A percentile compares a stretch with the other conserved stretches of the same genome.
These are phyloP conservation scores for Hypoxylon sp. DNA, from an alignment of 2,329 filamentous ascomycete species.

Conservation along the genomic window DNA sequence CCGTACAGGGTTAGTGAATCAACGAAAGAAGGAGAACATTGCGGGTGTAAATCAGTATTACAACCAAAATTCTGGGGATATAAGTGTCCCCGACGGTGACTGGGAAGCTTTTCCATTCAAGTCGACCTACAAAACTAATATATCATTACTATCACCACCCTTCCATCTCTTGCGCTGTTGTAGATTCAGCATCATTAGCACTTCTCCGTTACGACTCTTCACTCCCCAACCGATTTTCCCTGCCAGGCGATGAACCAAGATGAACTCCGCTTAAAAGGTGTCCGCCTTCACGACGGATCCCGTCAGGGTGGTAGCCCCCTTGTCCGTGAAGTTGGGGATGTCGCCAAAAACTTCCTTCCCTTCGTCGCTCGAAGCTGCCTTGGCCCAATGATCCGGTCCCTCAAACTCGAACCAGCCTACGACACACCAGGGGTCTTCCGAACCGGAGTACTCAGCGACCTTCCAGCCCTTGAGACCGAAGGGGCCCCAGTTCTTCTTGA, in stretches of 20 bases:
- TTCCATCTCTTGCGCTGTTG: not conserved
- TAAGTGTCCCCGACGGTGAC: too few relatives aligned
- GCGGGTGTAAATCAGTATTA: constrained; percentile 37
- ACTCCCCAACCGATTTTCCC: not conserved
- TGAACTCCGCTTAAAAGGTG: not conserved
- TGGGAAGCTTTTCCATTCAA: too few relatives aligned
- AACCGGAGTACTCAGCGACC: constrained; percentile 42
- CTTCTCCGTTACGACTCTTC: not conserved
- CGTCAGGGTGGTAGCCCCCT: constrained; percentile 19
- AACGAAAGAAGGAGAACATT: constrained; percentile 39
- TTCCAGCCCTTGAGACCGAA: constrained; percentile 51
- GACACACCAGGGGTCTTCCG: constrained; percentile 38
- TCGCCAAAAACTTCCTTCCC: constrained; percentile 42
- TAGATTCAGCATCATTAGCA: not conserved
- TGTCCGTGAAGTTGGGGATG: constrained; percentile 46
- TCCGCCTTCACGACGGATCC: constrained; percentile 15
- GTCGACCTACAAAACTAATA: not conserved
- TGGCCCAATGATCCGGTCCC: constrained; percentile 35
- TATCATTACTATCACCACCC: not conserved
- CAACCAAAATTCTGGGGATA: constrained; percentile 9
- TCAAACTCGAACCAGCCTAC: constrained; percentile 46
- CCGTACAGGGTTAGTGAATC: constrained; percentile 34
- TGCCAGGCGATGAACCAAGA: not conserved
- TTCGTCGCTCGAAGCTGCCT: constrained; percentile 25
- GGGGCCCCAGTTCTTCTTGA: constrained; percentile 48